Percentiles rank a stretch among this genome's conserved stretches.
phyloP scores from a whole-genome alignment of 2,329 filamentous ascomycete genomes.

The Aspergillus brasiliensis region DNA sequence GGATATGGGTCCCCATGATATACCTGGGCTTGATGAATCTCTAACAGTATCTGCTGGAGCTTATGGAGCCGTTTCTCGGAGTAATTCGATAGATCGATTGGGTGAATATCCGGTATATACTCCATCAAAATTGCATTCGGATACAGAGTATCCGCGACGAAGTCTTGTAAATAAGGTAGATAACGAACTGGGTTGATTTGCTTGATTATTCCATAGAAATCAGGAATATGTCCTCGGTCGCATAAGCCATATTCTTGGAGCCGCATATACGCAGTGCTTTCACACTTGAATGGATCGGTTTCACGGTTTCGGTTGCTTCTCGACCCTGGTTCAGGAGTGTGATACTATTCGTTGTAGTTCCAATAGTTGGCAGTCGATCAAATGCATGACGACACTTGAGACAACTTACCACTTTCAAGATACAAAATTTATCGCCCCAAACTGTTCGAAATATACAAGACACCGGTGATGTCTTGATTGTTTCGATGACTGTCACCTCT shows the following conservation, averaged over 20 bases:
- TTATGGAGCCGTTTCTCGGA: neutral
- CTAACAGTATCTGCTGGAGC: neutral
- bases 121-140: neutral
- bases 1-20: neutral
- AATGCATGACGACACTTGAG: too few relatives aligned
- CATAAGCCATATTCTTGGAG: neutral
- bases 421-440: neutral
- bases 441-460: neutral
- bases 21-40: neutral
- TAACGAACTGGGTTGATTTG: neutral
- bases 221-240: neutral
- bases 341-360: neutral
- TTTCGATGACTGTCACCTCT: neutral
- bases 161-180: neutral
- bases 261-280: neutral
- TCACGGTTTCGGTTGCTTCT: neutral
- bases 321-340: too few relatives aligned
- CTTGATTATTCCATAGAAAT: neutral
- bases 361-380: too few relatives aligned
- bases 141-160: neutral
- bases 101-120: neutral
- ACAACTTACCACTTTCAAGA: slow-evolving; percentile 1
- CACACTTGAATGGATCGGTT: neutral
- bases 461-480: neutral
- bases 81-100: neutral